phyloP scores from a whole-genome alignment of 1,284 basidiomycete species.

The Cryptococcus sp. region DNA sequence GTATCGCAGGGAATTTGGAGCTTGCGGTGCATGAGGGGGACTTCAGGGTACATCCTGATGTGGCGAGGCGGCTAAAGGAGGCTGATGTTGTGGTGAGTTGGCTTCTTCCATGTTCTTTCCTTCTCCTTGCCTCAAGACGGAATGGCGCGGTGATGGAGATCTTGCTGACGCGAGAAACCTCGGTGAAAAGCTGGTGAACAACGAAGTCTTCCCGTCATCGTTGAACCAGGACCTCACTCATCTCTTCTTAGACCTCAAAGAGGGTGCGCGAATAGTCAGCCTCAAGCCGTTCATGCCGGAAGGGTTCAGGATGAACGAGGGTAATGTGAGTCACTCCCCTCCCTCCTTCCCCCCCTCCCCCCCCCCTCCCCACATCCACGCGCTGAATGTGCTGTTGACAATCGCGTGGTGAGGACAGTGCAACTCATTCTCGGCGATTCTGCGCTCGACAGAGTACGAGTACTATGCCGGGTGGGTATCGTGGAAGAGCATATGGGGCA shows the following conservation, averaged over 20 bases:
- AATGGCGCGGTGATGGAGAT: not conserved
- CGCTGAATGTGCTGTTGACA: conserved; percentile 2
- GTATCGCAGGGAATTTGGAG: conserved; percentile 48
- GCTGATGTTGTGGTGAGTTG: conserved; percentile 55
- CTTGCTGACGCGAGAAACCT: conserved; percentile 4
- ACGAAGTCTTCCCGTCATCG: conserved; percentile 55
- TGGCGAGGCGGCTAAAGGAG: conserved; percentile 43
- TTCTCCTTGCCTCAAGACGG: not conserved
- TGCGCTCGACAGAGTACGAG: conserved; percentile 30
- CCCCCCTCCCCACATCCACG: not conserved
- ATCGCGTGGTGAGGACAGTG: conserved; percentile 23
- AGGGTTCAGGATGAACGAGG: conserved; percentile 54
- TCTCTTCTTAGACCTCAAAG: conserved; percentile 57
- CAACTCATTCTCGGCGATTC: conserved; percentile 45
- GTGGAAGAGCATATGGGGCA: conserved; percentile 46
- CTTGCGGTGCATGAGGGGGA: conserved; percentile 54
- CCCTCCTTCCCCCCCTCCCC: not conserved
- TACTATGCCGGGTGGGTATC: conserved; percentile 46
- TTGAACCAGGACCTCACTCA: conserved; percentile 56
- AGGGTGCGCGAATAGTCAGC: conserved; percentile 54
- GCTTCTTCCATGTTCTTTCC: not conserved
- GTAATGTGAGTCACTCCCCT: conserved; percentile 38
- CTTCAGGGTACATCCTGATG: conserved; percentile 49
- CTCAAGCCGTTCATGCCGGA: conserved; percentile 56
- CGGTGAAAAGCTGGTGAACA: conserved; percentile 53